Evolutionary conservation across 2,329 filamentous ascomycete genomes (phyloP), one percentile per base, ranked within the genome.

Genomic region (Ophiostoma piceae): DNA sequence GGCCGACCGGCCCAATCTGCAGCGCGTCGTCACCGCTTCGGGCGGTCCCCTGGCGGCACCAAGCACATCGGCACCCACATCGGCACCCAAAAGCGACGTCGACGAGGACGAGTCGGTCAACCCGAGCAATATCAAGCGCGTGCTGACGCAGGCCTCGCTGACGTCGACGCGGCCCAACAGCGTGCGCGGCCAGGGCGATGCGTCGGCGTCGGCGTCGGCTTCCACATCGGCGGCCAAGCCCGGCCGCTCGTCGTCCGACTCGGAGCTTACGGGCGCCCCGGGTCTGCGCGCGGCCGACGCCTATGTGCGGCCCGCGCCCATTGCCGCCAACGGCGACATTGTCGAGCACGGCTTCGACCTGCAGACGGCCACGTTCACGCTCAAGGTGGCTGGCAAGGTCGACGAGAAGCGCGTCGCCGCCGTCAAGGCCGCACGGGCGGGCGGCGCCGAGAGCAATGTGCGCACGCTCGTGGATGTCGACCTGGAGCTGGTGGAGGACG

Each of bases 251-350:
- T 60, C 69, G 65, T 47, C 65, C 26, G 81, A 81, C 29, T 80
- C 86, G 69, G 65, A 87, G 71, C 77, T 90, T 29, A 85, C 84
- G n/a, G 86, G 84, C 70, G 80, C 85, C 1, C 87, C 89, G 0
- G 94, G 95, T 1, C 92, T 90, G 75, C 90, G 95, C 51, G 95
- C 94, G 0, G 94, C 94, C 3, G 94, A 99, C 79, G 94, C 96
- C 0, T 98, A 92, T 75, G 88, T 98, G 43, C 89, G 95, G 1
- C 95, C 95, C 0, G 90, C 90, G 0, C 92, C 95, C 0, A 88
- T 94, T 35, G 83, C 84, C 3, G 91, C 91, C 0, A 88, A 89
- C 67, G 95, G 95, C 11, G 84, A 85, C 37, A 82, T 97, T 16
- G 77, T 85, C 2, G 83, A 85, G 11, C 91, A 92, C 75, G 90